Conservation (phyloP, 2,329 filamentous ascomycete species). For the Thielaviopsis cerberus region DNA sequence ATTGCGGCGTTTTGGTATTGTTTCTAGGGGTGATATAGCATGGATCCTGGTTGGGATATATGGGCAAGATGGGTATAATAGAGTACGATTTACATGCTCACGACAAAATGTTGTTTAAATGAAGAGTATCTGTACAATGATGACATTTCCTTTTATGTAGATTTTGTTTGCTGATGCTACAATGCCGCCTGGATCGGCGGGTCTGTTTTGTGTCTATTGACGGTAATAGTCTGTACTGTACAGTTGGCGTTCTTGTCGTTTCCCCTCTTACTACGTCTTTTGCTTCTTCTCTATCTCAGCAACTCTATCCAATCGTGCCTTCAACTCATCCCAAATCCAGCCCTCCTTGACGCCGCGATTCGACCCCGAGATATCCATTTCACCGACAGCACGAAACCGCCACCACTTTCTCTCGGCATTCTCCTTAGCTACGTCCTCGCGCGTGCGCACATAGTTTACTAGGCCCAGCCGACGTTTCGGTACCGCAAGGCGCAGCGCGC, state of each 20-base stretch:
- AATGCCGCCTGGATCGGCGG: background rate
- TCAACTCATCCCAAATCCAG: slow-evolving; percentile 26
- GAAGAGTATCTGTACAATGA: too few relatives aligned
- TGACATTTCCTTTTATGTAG: too few relatives aligned
- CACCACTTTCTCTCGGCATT: slow-evolving; percentile 22
- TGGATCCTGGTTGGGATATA: too few relatives aligned
- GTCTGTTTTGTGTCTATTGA: background rate
- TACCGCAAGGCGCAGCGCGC: slow-evolving; percentile 19
- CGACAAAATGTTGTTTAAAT: too few relatives aligned
- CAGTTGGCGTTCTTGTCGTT: background rate
- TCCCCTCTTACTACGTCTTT: background rate
- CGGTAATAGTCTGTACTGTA: background rate
- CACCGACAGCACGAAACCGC: slow-evolving; percentile 22
- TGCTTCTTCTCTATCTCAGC: slow-evolving; percentile 2
- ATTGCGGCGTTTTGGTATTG: too few relatives aligned
- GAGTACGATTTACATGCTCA: too few relatives aligned
- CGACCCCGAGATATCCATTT: slow-evolving; percentile 21
- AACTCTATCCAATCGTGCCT: slow-evolving; percentile 17
- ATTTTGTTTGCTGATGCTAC: too few relatives aligned
- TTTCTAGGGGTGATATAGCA: too few relatives aligned
- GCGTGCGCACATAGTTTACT: slow-evolving; percentile 22
- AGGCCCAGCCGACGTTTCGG: slow-evolving; percentile 20
- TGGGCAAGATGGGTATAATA: too few relatives aligned
- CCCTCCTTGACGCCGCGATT: slow-evolving; percentile 14
- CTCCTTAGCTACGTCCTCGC: slow-evolving; percentile 18